Base-by-base conservation (phyloP, 345 rosid genomes). In the Toxicodendron radicans region DNA sequence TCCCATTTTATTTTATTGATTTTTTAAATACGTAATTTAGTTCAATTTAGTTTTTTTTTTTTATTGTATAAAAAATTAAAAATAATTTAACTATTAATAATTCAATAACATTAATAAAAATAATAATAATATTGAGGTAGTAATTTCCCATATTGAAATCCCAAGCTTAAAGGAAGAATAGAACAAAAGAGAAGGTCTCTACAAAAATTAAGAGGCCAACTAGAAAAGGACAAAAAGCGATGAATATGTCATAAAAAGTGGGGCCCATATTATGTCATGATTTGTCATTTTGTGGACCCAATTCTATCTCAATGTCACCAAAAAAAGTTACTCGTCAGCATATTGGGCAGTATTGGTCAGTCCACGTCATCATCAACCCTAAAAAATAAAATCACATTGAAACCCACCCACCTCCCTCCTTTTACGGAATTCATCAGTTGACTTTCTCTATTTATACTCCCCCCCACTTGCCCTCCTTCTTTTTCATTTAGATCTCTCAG, bases 401-500 rank as follows among this genome's bases (percentile, higher is more conserved):
- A 24, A 38, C 24, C 13, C 63, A 21, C 56, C 46, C 64, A 21
- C 56, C 32, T 64, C 70, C 56, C 69, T 20, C 27, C 57, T 65
- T 10, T 51, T 17, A 68, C 73, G 78, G 73, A 60, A 75, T 75
- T 64, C 18, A 11, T 52, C 24, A 63, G 75, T 76, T 76, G 79
- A 70, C 75, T 58, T 48, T 7, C 70, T 58, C 64, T 41, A 53
- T 60, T 62, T 63, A 71, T 64, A 27, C 30, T 13, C 58, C 45
- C 41, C 17, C 65, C 65, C 51, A 35, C 24, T 24, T 51, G 60
- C 11, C 33, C 58, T 14, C 10, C 7, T 46, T 3, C 12, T 64
- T 58, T 58, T 13, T 33, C 21, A 14, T 17, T 38, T 7, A 41
- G 52, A 58, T 23, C 20, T 70, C 54, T 57, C n/a, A n/a, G n/a